Evolutionary conservation across 2,329 filamentous ascomycete genomes (phyloP).

Genomic region (Trichoderma sp.): DNA sequence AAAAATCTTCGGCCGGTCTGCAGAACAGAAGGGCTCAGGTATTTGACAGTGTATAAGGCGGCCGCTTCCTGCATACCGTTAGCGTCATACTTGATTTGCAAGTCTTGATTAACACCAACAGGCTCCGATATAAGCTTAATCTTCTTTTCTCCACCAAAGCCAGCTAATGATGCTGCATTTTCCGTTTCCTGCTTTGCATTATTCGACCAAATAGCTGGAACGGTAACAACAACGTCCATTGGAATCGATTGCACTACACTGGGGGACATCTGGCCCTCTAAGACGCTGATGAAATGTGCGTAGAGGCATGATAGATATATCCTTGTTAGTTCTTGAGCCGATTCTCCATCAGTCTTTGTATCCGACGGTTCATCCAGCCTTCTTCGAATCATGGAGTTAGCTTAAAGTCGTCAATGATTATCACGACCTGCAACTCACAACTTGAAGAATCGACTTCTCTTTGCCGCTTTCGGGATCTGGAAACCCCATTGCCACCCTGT

Average conservation of each 20-base stretch:
- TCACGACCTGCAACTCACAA: constrained; percentile 37
- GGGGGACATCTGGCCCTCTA: constrained; percentile 42
- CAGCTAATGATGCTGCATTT: constrained; percentile 38
- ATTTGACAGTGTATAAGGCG: constrained; percentile 47
- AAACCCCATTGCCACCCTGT: constrained; percentile 49
- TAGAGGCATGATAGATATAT: constrained; percentile 48
- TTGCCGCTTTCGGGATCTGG: constrained; percentile 42
- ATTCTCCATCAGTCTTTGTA: constrained; percentile 33
- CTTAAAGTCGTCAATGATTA: neutral
- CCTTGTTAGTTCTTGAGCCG: constrained; percentile 36
- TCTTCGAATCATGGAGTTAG: constrained; percentile 23
- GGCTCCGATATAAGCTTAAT: constrained; percentile 51
- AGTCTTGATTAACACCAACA: constrained; percentile 25
- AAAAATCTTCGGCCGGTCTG: constrained; percentile 48
- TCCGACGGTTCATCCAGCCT: constrained; percentile 36
- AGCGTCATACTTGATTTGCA: neutral
- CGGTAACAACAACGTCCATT: constrained; percentile 54
- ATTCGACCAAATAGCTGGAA: constrained; percentile 59
- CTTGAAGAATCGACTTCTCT: constrained; percentile 46
- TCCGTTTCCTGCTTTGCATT: constrained; percentile 50
- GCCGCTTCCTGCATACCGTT: constrained; percentile 43
- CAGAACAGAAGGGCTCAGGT: constrained; percentile 40
- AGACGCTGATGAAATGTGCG: constrained; percentile 45
- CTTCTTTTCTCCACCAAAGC: constrained; percentile 39
- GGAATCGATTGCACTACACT: constrained; percentile 43